phyloP scores from a whole-genome alignment of 1,284 basidiomycete genomes.

The Fistulinella cinereoalba region DNA sequence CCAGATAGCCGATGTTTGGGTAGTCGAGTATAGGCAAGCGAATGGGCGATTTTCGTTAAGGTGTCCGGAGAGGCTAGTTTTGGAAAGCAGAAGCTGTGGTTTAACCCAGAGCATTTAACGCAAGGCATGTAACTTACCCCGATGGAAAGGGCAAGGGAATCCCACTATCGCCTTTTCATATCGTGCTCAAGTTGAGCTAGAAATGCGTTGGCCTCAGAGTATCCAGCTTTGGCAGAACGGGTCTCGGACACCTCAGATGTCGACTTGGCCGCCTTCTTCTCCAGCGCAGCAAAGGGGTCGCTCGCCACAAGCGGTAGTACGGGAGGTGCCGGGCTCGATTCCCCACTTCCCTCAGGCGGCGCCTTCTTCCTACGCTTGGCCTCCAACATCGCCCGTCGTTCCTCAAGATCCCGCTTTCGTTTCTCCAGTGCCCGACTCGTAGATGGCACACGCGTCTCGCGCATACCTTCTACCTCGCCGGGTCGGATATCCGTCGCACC shows the following conservation, averaged over 20 bases:
- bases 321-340: slow-evolving; percentile 1
- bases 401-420: slow-evolving; percentile 75
- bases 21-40: slow-evolving; percentile 43
- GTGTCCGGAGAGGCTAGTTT: slow-evolving; percentile 50
- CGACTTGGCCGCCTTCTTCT: slow-evolving; percentile 34
- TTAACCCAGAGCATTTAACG: background rate
- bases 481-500: slow-evolving; percentile 58
- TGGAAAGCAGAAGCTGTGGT: slow-evolving; percentile 27
- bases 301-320: slow-evolving; percentile 9
- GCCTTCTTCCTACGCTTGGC: slow-evolving; percentile 72
- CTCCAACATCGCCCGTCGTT: slow-evolving; percentile 72
- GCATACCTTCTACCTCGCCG: slow-evolving; percentile 69
- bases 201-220: slow-evolving; percentile 53
- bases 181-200: slow-evolving; percentile 58
- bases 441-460: slow-evolving; percentile 26
- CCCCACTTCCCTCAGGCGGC: slow-evolving; percentile 20
- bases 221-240: slow-evolving; percentile 25
- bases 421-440: slow-evolving; percentile 72
- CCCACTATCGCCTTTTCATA: slow-evolving; percentile 25
- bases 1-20: too few relatives aligned
- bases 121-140: slow-evolving; percentile 2
- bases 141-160: background rate
- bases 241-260: slow-evolving; percentile 9
- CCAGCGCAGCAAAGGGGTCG: slow-evolving; percentile 53
- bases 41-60: slow-evolving; percentile 44